A percentile compares a stretch with the other conserved stretches of the same genome.
Evolutionary conservation across 2,329 filamentous ascomycete species (phyloP).

Genomic region (Dryadomyces sulphureus): DNA sequence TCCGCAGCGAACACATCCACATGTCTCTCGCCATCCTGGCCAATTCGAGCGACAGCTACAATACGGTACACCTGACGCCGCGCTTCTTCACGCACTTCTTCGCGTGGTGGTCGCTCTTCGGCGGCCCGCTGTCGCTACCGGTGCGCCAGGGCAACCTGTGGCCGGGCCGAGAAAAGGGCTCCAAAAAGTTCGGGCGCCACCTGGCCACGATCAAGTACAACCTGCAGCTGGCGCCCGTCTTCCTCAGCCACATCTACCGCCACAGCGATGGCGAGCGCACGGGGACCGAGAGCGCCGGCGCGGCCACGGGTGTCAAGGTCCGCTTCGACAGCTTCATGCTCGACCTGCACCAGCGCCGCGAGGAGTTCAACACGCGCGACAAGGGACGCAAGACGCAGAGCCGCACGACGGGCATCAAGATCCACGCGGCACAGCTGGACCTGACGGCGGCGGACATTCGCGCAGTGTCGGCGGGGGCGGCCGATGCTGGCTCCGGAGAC

Average conservation of each 20-base stretch:
- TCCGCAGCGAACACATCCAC: slow-evolving; percentile 92
- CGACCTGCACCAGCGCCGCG: slow-evolving; percentile 83
- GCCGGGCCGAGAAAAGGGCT: slow-evolving; percentile 87
- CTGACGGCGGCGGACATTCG: slow-evolving; percentile 83
- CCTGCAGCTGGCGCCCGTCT: slow-evolving; percentile 77
- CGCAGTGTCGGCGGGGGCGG: slow-evolving; percentile 82
- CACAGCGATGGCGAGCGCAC: slow-evolving; percentile 83
- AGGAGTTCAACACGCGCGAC: slow-evolving; percentile 75
- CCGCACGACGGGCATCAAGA: slow-evolving; percentile 83
- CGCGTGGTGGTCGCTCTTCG: slow-evolving; percentile 94
- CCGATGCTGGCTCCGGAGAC: no score
- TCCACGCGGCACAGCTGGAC: slow-evolving; percentile 87
- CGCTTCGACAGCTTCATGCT: slow-evolving; percentile 95
- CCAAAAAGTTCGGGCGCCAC: slow-evolving; percentile 96
- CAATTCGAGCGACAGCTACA: slow-evolving; percentile 90
- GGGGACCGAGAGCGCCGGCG: slow-evolving; percentile 40
- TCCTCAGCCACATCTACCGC: slow-evolving; percentile 95
- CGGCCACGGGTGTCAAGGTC: slow-evolving; percentile 86
- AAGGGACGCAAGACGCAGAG: slow-evolving; percentile 62
- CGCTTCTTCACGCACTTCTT: slow-evolving; percentile 98
- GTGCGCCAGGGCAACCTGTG: slow-evolving; percentile 85
- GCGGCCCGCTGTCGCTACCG: slow-evolving; percentile 84
- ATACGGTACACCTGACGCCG: slow-evolving; percentile 85
- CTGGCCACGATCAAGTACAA: slow-evolving; percentile 99
- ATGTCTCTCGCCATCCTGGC: slow-evolving; percentile 84